Evolutionary conservation across 2,329 filamentous ascomycete genomes (phyloP).

Genomic region (Xylariales sp.): DNA sequence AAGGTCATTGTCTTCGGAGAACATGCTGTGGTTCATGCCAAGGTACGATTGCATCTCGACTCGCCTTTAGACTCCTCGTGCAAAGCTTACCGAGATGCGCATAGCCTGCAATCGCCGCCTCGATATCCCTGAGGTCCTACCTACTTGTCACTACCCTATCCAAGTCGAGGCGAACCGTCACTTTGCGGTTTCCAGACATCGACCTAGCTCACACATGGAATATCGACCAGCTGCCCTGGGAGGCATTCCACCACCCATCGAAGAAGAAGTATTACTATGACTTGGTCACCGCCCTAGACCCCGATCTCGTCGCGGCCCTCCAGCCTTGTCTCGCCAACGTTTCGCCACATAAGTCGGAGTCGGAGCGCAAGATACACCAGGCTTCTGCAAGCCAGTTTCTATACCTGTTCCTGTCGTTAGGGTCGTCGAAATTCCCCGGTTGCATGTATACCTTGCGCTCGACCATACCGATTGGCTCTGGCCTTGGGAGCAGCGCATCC

Average conservation of each 20-base stretch:
- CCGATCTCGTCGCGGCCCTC: slow-evolving; percentile 74
- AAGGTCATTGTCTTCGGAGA: slow-evolving; percentile 99
- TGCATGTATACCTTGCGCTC: slow-evolving; percentile 89
- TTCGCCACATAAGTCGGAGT: slow-evolving; percentile 60
- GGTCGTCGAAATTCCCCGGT: slow-evolving; percentile 70
- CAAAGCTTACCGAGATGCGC: neutral
- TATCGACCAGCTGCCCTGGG: slow-evolving; percentile 88
- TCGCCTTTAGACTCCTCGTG: neutral
- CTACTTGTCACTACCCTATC: slow-evolving; percentile 91
- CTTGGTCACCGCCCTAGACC: slow-evolving; percentile 76
- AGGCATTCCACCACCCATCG: slow-evolving; percentile 67
- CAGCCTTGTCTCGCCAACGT: slow-evolving; percentile 72
- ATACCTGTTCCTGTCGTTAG: slow-evolving; percentile 87
- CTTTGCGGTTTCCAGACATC: slow-evolving; percentile 87
- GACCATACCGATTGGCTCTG: slow-evolving; percentile 87
- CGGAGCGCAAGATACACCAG: slow-evolving; percentile 78
- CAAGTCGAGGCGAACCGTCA: slow-evolving; percentile 84
- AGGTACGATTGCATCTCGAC: slow-evolving; percentile 64
- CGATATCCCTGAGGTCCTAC: slow-evolving; percentile 92
- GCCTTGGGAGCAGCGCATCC: slow-evolving; percentile 89
- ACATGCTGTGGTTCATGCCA: slow-evolving; percentile 95
- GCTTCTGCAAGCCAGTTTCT: slow-evolving; percentile 81
- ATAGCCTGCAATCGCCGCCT: slow-evolving; percentile 85
- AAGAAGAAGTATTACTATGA: slow-evolving; percentile 98
- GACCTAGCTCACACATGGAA: slow-evolving; percentile 88